A percentile compares a stretch with the other conserved stretches of the same genome.
Conservation (phyloP, 2,329 filamentous ascomycete genomes). For the Triangularia verruculosa region DNA sequence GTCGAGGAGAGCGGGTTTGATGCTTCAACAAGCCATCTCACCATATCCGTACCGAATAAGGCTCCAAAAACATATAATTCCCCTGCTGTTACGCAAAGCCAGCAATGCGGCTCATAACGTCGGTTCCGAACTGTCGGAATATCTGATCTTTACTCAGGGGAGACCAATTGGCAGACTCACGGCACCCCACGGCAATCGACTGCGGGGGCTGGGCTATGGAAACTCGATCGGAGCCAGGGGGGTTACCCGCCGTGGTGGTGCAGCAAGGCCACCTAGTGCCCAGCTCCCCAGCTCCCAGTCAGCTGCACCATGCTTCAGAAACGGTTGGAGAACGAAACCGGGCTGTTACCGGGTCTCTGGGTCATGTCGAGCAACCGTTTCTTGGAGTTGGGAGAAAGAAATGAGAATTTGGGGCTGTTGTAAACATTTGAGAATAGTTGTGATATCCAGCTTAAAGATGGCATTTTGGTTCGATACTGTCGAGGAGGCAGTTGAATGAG, state of each 20-base stretch:
- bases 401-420: too few relatives aligned
- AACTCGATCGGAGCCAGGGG: not conserved
- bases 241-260: constrained; percentile 1
- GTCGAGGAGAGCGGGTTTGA: not conserved
- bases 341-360: not conserved
- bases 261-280: not conserved
- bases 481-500: not conserved
- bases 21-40: not conserved
- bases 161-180: constrained; percentile 20
- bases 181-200: constrained; percentile 15
- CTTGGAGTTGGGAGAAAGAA: too few relatives aligned
- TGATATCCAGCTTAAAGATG: not conserved
- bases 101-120: not conserved
- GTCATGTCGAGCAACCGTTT: not conserved
- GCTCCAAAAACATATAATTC: not conserved
- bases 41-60: too few relatives aligned
- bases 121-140: constrained; percentile 21
- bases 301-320: not conserved
- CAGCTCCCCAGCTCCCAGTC: not conserved
- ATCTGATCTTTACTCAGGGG: not conserved
- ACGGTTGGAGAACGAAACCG: not conserved
- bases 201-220: constrained; percentile 1
- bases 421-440: not conserved
- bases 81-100: not conserved
- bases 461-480: not conserved